Conservation (phyloP, 768 basidiomycete genomes). For the Tubosaeta sp. region DNA sequence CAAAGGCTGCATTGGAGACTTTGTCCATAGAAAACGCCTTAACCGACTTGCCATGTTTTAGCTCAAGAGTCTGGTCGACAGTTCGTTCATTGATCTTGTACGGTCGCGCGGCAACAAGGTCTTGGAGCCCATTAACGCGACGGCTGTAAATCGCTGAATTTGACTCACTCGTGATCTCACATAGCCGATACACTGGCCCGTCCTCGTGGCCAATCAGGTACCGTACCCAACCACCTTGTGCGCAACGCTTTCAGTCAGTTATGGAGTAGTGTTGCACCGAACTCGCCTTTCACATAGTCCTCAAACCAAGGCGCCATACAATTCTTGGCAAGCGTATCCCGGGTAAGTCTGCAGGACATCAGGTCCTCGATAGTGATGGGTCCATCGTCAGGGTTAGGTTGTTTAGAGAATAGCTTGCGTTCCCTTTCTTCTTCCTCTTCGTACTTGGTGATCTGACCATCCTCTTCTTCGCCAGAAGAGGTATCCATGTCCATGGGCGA, state of each 20-base stretch:
- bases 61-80: slow-evolving; percentile 64
- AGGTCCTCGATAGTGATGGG: slow-evolving; percentile 57
- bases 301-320: slow-evolving; percentile 81
- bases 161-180: slow-evolving; percentile 69
- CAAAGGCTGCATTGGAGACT: slow-evolving; percentile 72
- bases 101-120: slow-evolving; percentile 53
- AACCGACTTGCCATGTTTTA: slow-evolving; percentile 71
- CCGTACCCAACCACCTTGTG: slow-evolving; percentile 78
- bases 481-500: slow-evolving; percentile 86
- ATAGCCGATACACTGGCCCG: slow-evolving; percentile 72
- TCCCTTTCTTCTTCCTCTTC: slow-evolving; percentile 73
- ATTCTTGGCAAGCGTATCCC: slow-evolving; percentile 68
- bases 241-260: slow-evolving; percentile 4
- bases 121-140: slow-evolving; percentile 32
- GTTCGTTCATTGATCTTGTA: slow-evolving; percentile 67
- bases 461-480: slow-evolving; percentile 71
- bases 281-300: slow-evolving; percentile 70
- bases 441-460: slow-evolving; percentile 69
- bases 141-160: not conserved
- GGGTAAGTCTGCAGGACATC: slow-evolving; percentile 56
- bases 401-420: slow-evolving; percentile 45
- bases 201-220: slow-evolving; percentile 70
- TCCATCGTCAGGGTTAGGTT: slow-evolving; percentile 37
- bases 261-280: not conserved
- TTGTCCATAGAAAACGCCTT: slow-evolving; percentile 74